Evolutionary conservation across 768 basidiomycete species (phyloP), one percentile per base, ranked within the genome.

Genomic region (Leucogyrophana mollusca): DNA sequence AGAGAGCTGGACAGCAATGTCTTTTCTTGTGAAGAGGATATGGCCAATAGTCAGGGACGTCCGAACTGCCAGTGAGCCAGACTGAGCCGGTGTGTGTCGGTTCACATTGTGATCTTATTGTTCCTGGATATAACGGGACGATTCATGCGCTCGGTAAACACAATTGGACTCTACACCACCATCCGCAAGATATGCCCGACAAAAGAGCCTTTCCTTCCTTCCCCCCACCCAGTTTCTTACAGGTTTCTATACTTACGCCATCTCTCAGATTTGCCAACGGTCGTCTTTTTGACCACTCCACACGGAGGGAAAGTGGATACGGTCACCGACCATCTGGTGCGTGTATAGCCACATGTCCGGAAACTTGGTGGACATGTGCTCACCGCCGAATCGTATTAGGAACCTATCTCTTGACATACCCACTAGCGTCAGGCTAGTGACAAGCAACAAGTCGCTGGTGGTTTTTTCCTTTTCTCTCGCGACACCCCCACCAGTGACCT

Each of bases 91-190:
- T 32, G 16, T 41, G 45, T 40, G 23, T 35, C 23, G 21, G 34
- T 25, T 45, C 34, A 23, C 27, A 37, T 38, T 33, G 2, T 10
- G 21, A 21, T 46, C 50, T 56, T 65, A 65, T 63, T 65, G 49
- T 41, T 25, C 11, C 36, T 46, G 34, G 52, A 56, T 42, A 57
- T 60, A 66, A 49, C 38, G 27, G 51, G 46, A 30, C 27, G 6
- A 30, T n/a, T 45, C 50, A 48, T 41, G 39, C 51, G 51, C 3
- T 32, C 32, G 18, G 25, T 40, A 42, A 48, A 53, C 49, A 65
- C 62, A 60, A 62, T 65, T 60, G 34, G 40, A 43, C 36, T 23
- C 40, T 41, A 43, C 43, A 11, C 32, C 16, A 34, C 32, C 43
- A 39, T 10, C 23, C 49, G 53, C 37, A 53, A 56, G 50, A 52